Conservation (phyloP, 169 alveolate species). For the Cryptosporidium muris region DNA sequence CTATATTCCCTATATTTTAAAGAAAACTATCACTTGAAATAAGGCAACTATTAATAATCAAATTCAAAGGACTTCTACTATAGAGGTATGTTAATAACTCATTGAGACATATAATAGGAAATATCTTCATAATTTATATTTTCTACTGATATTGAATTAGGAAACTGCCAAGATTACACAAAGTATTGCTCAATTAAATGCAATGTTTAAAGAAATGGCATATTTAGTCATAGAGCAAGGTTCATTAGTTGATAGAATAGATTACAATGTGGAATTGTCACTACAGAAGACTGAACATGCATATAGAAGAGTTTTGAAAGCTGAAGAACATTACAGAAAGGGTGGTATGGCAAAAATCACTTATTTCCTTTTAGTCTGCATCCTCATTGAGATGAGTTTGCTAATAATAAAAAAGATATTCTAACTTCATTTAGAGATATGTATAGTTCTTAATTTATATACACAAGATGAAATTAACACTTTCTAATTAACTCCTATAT, state of each 20-base stretch:
- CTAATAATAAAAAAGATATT: constrained; percentile 10
- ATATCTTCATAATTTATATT: constrained; percentile 19
- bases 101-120: not conserved
- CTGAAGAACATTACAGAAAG: constrained; percentile 17
- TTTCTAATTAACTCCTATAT: not conserved
- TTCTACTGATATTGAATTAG: constrained; percentile 1
- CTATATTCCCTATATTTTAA: not conserved
- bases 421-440: not conserved
- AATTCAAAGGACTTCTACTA: not conserved
- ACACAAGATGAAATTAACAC: not conserved
- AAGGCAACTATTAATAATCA: not conserved
- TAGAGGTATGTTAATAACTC: not conserved
- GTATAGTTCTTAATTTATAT: not conserved
- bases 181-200: constrained; percentile 78
- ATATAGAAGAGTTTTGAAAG: constrained; percentile 14
- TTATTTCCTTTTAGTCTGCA: constrained; percentile 11
- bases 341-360: constrained; percentile 22
- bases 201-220: constrained; percentile 81
- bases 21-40: not conserved
- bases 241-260: constrained; percentile 82
- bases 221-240: constrained; percentile 82
- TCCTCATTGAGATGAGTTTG: constrained; percentile 17
- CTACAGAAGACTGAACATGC: constrained; percentile 20
- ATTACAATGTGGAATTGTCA: constrained; percentile 77
- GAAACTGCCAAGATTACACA: constrained; percentile 79